Evolutionary conservation across 306 rosid species (phyloP), one percentile per base, ranked within the genome.

Genomic region (Neltuma alba): DNA sequence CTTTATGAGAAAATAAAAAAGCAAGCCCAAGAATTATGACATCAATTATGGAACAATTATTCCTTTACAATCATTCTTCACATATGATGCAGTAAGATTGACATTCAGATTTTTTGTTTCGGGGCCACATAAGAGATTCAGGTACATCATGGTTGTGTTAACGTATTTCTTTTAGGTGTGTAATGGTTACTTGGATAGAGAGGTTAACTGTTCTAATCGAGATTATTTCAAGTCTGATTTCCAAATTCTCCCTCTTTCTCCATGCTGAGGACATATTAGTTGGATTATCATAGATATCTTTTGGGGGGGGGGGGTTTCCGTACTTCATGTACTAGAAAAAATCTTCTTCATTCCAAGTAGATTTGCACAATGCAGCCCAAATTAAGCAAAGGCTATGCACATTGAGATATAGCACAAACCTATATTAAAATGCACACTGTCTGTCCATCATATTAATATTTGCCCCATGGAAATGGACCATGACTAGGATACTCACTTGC

Each of bases 401-500:
- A 44, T 44, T 52, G 74, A 75, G 50, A 62, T 66, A 44, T 20
- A 66, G 31, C 72, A 30, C 68, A 11, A 21, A 66, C 48, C 47
- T 36, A 25, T 65, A 36, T 34, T 34, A 65, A 34, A 65, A 65
- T 20, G 47, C 31, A 37, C 41, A 65, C 71, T 58, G 33, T 68
- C 67, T 73, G 50, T 60, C 65, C 64, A 67, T 27, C 69, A 60
- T 47, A 66, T 76, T 23, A 33, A 20, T 23, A 69, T 66, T 79
- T n/a, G 40, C 48, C n/a, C 42, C 0, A 16, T 33, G 69, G 69
- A 77, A 76, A 65, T 28, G 66, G 37, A 67, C 64, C 21, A 44
- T 4, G 79, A 70, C 40, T 15, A 55, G 69, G 79, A 74, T 20
- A 85, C 83, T 80, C 83, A 92, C 99, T 90, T 86, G 91, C 47